A percentile compares a stretch with the other conserved stretches of the same genome.
phyloP scores from a whole-genome alignment of 192 early-diverging fungal genomes.

The Entomortierella parvispora region DNA sequence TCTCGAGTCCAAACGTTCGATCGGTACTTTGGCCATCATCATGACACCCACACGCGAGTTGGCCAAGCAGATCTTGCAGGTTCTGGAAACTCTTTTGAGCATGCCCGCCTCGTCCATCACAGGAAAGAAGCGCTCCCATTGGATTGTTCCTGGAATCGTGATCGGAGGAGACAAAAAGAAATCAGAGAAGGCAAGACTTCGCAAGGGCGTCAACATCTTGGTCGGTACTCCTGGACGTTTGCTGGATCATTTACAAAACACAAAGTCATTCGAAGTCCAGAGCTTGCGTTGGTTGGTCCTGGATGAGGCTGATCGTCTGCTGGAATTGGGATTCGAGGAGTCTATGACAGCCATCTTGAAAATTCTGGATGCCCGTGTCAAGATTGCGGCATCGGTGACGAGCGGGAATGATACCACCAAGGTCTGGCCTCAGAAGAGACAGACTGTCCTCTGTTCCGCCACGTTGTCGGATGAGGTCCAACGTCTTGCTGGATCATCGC shows the following conservation, averaged over 20 bases:
- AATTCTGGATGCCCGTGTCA: conserved; percentile 66
- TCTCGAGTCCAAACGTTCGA: conserved; percentile 64
- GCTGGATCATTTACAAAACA: conserved; percentile 86
- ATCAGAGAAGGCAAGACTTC: conserved; percentile 82
- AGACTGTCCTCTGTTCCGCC: conserved; percentile 90
- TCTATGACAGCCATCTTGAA: conserved; percentile 76
- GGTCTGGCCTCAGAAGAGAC: conserved; percentile 70
- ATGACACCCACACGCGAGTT: conserved; percentile 98
- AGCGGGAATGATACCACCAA: conserved; percentile 49
- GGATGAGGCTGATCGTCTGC: conserved; percentile 96
- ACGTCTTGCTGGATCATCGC: conserved; percentile 79
- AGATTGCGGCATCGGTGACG: conserved; percentile 20
- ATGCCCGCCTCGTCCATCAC: conserved; percentile 59
- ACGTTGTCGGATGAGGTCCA: conserved; percentile 89
- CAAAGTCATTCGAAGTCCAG: conserved; percentile 82
- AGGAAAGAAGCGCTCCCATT: conserved; percentile 63
- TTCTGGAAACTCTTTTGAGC: conserved; percentile 76
- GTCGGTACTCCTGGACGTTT: conserved; percentile 97
- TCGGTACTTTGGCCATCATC: conserved; percentile 93
- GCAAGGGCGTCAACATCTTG: conserved; percentile 90
- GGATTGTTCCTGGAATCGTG: conserved; percentile 87
- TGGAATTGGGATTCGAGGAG: conserved; percentile 94
- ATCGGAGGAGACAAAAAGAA: conserved; percentile 86
- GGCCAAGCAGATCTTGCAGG: conserved; percentile 91
- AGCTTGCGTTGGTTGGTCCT: conserved; percentile 95